Base-by-base conservation (phyloP, 2,329 filamentous ascomycete genomes). In the Colletotrichum nymphaeae region DNA sequence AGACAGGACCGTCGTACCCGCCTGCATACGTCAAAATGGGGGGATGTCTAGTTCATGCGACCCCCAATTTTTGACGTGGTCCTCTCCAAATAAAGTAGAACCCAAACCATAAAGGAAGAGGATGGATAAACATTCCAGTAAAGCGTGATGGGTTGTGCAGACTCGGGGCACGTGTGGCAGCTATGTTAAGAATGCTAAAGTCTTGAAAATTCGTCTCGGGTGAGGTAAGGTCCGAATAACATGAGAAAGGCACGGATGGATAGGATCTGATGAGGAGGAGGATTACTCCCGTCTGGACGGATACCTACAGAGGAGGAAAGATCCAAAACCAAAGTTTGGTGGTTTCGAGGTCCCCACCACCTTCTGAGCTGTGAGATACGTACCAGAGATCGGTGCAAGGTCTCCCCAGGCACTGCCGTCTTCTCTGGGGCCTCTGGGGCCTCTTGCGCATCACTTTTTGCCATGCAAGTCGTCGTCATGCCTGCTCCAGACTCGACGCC, bases 381-480 rank as follows among this genome's bases (percentile, higher is more conserved):
- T 66, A 66, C 53, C 19, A 24, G 28, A 3, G 30, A 37, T 49
- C 59, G 49, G 19, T 42, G 35, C 63, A 67, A 49, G 66, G 52
- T 46, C 22, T 26, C 58, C 58, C 57, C 35, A 11, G 26, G 46
- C 37, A 32, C 28, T 9, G 22, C 49, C 30, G 30, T 28, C 46
- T 55, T 28, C 46, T 53, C 26, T 28, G 26, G 26, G 16, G 26
- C 30, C 46, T 52, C 26, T 28, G 26, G 26, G 26, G 16, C 37
- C 46, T 69, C 49, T 22, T 24, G 24, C 19, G 28, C 59, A 64
- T 58, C n/a, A 22, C 7, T 69, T 58, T 67, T 59, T 49, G 42
- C 42, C 42, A 67, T 65, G 22, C 35, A 35, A 62, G 55, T 56
- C 55, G 70, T 73, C 70, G 70, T 73, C 59, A 73, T 59, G 67